Evolutionary conservation across 2,329 filamentous ascomycete genomes (phyloP).

Genomic region (Pseudogymnoascus verrucosus): DNA sequence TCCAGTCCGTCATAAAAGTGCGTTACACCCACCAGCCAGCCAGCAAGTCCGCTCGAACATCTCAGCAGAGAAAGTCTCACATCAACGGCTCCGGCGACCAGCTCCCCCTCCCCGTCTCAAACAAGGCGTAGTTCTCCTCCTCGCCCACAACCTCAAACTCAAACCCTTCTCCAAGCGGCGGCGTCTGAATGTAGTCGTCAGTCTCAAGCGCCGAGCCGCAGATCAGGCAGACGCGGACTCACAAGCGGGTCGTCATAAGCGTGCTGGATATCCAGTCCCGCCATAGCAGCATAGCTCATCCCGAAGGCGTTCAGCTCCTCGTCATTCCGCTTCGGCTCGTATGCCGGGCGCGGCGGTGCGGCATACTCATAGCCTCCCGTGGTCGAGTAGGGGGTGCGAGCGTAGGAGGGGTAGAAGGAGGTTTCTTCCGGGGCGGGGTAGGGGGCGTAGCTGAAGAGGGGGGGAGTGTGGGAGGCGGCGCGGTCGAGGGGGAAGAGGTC

Average conservation of each 20-base stretch:
- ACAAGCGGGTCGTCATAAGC: slow-evolving; percentile 47
- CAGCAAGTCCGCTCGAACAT: not conserved
- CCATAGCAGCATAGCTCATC: slow-evolving; percentile 61
- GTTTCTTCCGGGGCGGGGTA: slow-evolving; percentile 61
- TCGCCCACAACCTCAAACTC: not conserved
- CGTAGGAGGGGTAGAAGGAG: slow-evolving; percentile 47
- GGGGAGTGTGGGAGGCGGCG: slow-evolving; percentile 63
- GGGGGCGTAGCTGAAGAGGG: slow-evolving; percentile 59
- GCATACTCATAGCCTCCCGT: slow-evolving; percentile 45
- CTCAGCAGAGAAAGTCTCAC: not conserved
- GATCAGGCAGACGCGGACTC: not conserved
- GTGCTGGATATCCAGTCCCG: slow-evolving; percentile 54
- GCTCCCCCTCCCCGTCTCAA: not conserved
- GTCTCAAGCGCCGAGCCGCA: not conserved
- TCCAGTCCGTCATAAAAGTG: not conserved
- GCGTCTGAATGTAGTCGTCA: not conserved
- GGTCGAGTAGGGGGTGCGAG: slow-evolving; percentile 32
- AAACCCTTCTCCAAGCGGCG: not conserved
- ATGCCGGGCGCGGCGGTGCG: slow-evolving; percentile 27
- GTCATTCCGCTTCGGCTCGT: slow-evolving; percentile 56
- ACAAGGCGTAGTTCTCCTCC: not conserved
- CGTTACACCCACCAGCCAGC: not conserved
- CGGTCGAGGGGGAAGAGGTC: slow-evolving; percentile 60
- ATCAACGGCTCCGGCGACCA: not conserved
- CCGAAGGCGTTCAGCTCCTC: slow-evolving; percentile 55